These are phyloP conservation scores for Suillus sp. DNA, from an alignment of 768 basidiomycete genomes.

Conservation along the genomic window DNA sequence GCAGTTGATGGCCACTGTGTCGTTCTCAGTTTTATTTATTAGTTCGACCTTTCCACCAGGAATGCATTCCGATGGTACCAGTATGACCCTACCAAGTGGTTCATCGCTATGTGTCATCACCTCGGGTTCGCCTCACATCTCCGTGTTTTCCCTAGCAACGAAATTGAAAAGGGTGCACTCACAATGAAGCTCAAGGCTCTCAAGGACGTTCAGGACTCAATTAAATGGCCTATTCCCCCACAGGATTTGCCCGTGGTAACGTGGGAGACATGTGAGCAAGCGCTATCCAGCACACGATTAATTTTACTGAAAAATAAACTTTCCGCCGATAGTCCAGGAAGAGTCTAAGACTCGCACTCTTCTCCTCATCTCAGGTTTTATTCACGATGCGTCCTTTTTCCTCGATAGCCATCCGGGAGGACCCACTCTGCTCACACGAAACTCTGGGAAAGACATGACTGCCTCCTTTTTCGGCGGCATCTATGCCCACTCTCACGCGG, in stretches of 20 bases:
- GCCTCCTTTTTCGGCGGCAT: slow-evolving; percentile 85
- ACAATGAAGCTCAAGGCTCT: slow-evolving; percentile 83
- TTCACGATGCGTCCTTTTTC: slow-evolving; percentile 81
- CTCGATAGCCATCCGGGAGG: slow-evolving; percentile 83
- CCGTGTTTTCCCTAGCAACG: slow-evolving; percentile 84
- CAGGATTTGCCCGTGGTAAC: slow-evolving; percentile 72
- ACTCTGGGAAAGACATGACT: slow-evolving; percentile 82
- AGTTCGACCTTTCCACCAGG: slow-evolving; percentile 29
- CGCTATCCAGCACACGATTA: not conserved
- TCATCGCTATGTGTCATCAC: slow-evolving; percentile 66
- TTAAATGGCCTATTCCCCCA: slow-evolving; percentile 60
- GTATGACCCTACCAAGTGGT: slow-evolving; percentile 75
- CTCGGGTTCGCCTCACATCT: slow-evolving; percentile 81
- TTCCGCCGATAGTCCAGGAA: slow-evolving; percentile 52
- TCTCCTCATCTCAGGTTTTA: slow-evolving; percentile 80
- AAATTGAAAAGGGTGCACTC: slow-evolving; percentile 79
- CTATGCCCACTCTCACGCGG: slow-evolving; percentile 82
- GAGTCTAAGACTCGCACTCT: slow-evolving; percentile 67
- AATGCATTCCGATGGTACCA: slow-evolving; percentile 78
- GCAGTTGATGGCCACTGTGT: not conserved
- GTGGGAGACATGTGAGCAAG: slow-evolving; percentile 76
- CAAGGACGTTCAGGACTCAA: slow-evolving; percentile 58
- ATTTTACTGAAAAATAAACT: slow-evolving; percentile 5
- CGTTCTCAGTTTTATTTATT: slow-evolving; percentile 12
- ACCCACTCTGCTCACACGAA: slow-evolving; percentile 51